Evolutionary conservation across 768 basidiomycete genomes (phyloP), one percentile per base, ranked within the genome.

Genomic region (Clitopilus hobsonii): DNA sequence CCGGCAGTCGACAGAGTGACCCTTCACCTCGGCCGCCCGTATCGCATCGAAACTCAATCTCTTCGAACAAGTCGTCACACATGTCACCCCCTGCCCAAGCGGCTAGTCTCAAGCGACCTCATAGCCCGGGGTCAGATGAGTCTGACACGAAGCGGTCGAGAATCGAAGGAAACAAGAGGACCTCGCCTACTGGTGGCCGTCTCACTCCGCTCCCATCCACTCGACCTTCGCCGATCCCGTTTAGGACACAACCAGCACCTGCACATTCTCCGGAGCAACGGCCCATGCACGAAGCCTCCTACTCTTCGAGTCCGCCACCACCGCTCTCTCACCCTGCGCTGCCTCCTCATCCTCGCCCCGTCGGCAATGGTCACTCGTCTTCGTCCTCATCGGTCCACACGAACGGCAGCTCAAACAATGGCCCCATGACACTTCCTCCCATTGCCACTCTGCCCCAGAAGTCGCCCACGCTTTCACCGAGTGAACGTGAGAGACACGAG

Each of bases 311-410:
- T 60, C 84, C 88, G 0, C 67, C 83, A 23, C 84, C 88, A 0
- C 67, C 82, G 20, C 70, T 88, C 11, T 78, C 85, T 5, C 41
- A 45, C 41, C 76, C 78, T 26, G 79, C 81, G 6, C 75, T 91
- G 27, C 89, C 89, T 38, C 86, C 87, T 23, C 89, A 89, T 64
- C 88, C 89, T 45, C 79, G 85, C 23, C 88, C 88, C 10, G 77
- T 88, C 50, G 88, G 88, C 14, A 70, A 72, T 11, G 79, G 82
- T 0, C 70, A 81, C 51, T 68, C 74, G 20, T 69, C 71, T 4
- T 45, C 41, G 11, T 45, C 41, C 14, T 45, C 41, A 20, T 45
- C 41, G 16, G 41, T 23, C 22, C 75, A 80, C 60, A 41, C 66
- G 51, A 65, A 60, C 32, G 64, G 63, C 7, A 72, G 74, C 5